Evolutionary conservation across 768 basidiomycete species (phyloP).

Genomic region (Udeniomyces megalosporus): DNA sequence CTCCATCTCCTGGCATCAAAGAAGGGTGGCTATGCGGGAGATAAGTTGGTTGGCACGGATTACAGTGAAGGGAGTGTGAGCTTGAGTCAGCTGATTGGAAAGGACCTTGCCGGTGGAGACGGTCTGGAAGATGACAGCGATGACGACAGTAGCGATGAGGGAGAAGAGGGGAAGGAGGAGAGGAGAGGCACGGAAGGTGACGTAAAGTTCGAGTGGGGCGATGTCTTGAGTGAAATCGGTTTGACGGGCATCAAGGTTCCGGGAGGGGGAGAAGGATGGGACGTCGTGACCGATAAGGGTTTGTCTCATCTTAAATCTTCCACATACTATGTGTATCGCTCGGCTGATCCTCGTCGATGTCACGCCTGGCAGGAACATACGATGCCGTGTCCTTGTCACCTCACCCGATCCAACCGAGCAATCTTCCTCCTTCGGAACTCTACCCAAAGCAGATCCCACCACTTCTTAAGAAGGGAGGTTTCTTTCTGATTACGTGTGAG

Average conservation of each 20-base stretch:
- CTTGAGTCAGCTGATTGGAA: slow-evolving; percentile 25
- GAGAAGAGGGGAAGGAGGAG: slow-evolving; percentile 18
- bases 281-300: slow-evolving; percentile 10
- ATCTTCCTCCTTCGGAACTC: slow-evolving; percentile 19
- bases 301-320: background rate
- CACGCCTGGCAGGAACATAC: slow-evolving; percentile 33
- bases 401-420: slow-evolving; percentile 1
- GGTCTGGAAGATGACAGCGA: slow-evolving; percentile 20
- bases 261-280: too few relatives aligned
- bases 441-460: slow-evolving; percentile 28
- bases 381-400: slow-evolving; percentile 29
- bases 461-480: slow-evolving; percentile 27
- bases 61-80: slow-evolving; percentile 29
- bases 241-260: background rate
- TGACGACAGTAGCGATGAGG: slow-evolving; percentile 16
- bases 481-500: slow-evolving; percentile 32
- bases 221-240: slow-evolving; percentile 22
- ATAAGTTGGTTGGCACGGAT: slow-evolving; percentile 31
- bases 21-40: slow-evolving; percentile 18
- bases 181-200: slow-evolving; percentile 4
- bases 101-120: slow-evolving; percentile 14
- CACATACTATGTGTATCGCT: too few relatives aligned
- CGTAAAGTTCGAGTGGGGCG: slow-evolving; percentile 21
- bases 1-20: slow-evolving; percentile 23
- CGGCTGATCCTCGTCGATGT: too few relatives aligned